Conservation (phyloP, 176 grass and related monocot species). For the Pharus latifolius region DNA sequence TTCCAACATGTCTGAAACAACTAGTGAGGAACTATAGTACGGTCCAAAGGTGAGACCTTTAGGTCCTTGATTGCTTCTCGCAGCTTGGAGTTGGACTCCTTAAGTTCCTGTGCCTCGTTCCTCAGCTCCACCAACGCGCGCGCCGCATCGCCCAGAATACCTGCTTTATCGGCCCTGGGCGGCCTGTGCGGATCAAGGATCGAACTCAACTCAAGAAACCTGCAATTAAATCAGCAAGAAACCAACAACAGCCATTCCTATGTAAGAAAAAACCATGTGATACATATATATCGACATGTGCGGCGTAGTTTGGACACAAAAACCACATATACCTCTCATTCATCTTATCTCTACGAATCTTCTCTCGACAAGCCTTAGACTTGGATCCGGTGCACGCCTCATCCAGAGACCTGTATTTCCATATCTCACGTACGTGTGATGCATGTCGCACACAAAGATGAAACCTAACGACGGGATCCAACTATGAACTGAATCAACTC, state of each 20-base stretch:
- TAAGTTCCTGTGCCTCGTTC: constrained; percentile 37
- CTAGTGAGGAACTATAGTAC: too few relatives aligned
- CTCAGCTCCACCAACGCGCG: constrained; percentile 30
- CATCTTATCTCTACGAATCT: constrained; percentile 34
- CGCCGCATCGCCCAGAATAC: constrained; percentile 25
- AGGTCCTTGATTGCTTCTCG: constrained; percentile 46
- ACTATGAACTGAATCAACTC: too few relatives aligned
- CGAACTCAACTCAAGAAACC: constrained; percentile 36
- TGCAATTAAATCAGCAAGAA: neutral
- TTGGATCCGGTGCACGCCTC: constrained; percentile 15
- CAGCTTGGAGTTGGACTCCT: constrained; percentile 44
- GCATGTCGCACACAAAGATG: too few relatives aligned
- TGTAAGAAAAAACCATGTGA: too few relatives aligned
- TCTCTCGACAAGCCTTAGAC: constrained; percentile 33
- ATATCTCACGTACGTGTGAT: too few relatives aligned
- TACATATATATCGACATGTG: neutral
- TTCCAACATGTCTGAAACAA: too few relatives aligned
- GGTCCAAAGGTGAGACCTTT: too few relatives aligned
- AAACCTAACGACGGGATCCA: too few relatives aligned
- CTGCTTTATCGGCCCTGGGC: constrained; percentile 41
- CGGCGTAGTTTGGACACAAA: neutral
- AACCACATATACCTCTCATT: constrained; percentile 58
- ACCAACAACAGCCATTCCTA: neutral
- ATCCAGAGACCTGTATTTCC: constrained; percentile 17
- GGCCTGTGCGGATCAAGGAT: constrained; percentile 34